phyloP scores from a whole-genome alignment of 306 rosid genomes.

The Biancaea sappan region DNA sequence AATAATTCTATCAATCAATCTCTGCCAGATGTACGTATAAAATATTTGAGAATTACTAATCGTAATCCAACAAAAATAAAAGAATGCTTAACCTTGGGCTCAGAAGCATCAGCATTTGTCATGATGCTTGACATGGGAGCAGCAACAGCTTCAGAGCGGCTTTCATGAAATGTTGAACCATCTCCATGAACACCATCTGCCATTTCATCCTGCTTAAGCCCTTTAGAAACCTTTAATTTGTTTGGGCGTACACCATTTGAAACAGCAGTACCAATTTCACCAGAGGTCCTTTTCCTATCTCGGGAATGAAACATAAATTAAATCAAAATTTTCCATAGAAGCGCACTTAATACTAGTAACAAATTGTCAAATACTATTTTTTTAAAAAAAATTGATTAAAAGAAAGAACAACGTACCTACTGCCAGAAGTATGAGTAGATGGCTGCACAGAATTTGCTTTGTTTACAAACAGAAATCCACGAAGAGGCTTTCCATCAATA shows the following conservation, averaged over 20 bases:
- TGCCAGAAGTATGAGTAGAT: slow-evolving; percentile 45
- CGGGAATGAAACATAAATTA: slow-evolving; percentile 29
- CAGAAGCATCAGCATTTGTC: slow-evolving; percentile 47
- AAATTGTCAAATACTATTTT: background rate
- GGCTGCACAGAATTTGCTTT: slow-evolving; percentile 46
- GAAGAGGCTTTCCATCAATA: slow-evolving; percentile 91
- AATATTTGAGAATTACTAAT: background rate
- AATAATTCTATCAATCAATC: background rate
- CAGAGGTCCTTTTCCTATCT: slow-evolving; percentile 75
- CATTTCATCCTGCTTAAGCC: slow-evolving; percentile 45
- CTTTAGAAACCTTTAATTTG: slow-evolving; percentile 53
- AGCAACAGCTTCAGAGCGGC: slow-evolving; percentile 43
- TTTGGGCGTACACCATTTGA: slow-evolving; percentile 56
- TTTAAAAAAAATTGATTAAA: too few species aligned
- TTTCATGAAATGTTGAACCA: slow-evolving; percentile 41
- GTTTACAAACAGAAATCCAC: slow-evolving; percentile 74
- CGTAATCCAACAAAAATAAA: slow-evolving; percentile 23
- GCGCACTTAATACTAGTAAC: background rate
- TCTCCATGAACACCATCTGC: slow-evolving; percentile 42
- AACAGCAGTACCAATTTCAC: slow-evolving; percentile 47
- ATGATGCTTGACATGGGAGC: slow-evolving; percentile 42
- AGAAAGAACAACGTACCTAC: slow-evolving; percentile 51
- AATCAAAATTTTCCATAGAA: slow-evolving; percentile 12
- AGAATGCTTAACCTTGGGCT: slow-evolving; percentile 54
- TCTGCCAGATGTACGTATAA: background rate